These are phyloP conservation scores for Globisporangium camurandrum DNA, from an alignment of 352 stramenopile genomes.

Conservation along the genomic window DNA sequence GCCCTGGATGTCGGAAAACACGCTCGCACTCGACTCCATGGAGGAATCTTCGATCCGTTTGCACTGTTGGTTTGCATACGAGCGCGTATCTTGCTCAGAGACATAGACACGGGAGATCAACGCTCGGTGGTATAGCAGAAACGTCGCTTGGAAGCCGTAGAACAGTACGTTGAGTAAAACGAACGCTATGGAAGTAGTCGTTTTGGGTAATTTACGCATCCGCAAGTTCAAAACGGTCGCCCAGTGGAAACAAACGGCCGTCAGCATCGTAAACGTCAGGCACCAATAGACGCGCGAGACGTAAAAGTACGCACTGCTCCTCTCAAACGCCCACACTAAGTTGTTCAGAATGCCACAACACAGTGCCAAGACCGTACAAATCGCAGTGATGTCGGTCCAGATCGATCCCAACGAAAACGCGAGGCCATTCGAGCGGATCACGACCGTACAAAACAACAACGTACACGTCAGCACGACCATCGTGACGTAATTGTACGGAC, in stretches of 20 bases:
- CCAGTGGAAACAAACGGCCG: constrained; percentile 85
- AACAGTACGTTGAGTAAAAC: constrained; percentile 65
- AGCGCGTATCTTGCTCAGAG: constrained; percentile 56
- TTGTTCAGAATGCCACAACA: constrained; percentile 80
- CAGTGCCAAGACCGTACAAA: constrained; percentile 72
- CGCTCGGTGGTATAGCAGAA: constrained; percentile 54
- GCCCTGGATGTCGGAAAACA: constrained; percentile 83
- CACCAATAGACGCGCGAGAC: constrained; percentile 70
- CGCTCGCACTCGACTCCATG: constrained; percentile 41
- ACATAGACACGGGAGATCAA: constrained; percentile 72
- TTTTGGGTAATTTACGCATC: constrained; percentile 67
- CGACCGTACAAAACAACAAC: constrained; percentile 73
- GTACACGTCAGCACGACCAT: constrained; percentile 81
- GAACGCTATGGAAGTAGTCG: constrained; percentile 59
- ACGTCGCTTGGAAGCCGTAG: constrained; percentile 71
- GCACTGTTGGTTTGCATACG: constrained; percentile 74
- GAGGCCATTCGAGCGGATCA: constrained; percentile 77
- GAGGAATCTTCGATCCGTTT: constrained; percentile 27
- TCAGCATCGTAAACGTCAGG: constrained; percentile 87
- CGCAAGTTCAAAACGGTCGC: constrained; percentile 74
- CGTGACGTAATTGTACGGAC: constrained; percentile 86
- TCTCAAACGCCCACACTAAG: constrained; percentile 65
- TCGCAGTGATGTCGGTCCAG: constrained; percentile 82
- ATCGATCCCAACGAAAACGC: constrained; percentile 80
- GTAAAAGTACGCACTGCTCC: constrained; percentile 75